Conservation (phyloP, 306 rosid genomes). For the Geum urbanum region DNA sequence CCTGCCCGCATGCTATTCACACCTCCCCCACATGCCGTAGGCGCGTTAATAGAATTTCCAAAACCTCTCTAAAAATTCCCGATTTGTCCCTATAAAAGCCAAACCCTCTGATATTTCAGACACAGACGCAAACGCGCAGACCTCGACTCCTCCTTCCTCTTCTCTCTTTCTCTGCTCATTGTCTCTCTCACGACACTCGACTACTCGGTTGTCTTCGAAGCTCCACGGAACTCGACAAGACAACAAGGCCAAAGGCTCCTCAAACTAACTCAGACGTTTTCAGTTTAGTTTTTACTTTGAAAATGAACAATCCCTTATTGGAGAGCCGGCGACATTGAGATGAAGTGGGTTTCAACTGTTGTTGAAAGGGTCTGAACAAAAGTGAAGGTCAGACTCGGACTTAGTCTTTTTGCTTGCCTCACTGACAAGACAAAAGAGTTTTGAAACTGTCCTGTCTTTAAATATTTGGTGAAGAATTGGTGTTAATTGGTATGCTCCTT, state of each 20-base stretch:
- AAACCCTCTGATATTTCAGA: neutral
- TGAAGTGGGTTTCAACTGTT: neutral
- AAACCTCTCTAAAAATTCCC: slow-evolving; percentile 21
- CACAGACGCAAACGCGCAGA: neutral
- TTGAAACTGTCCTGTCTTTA: slow-evolving; percentile 36
- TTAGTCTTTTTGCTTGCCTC: slow-evolving; percentile 8
- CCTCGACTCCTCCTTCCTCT: neutral
- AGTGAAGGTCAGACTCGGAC: slow-evolving; percentile 41
- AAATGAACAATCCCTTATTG: slow-evolving; percentile 1
- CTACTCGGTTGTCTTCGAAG: neutral
- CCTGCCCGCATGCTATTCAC: neutral
- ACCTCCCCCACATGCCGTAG: neutral
- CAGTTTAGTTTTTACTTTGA: too few relatives aligned
- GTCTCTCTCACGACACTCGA: neutral
- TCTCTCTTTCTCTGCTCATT: neutral
- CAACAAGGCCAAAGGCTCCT: neutral
- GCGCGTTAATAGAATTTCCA: neutral
- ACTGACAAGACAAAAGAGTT: neutral
- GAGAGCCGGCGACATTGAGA: slow-evolving; percentile 32
- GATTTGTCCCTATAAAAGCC: slow-evolving; percentile 8
- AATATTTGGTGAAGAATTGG: slow-evolving; percentile 29
- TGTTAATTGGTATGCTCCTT: slow-evolving; percentile 44
- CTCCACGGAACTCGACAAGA: neutral
- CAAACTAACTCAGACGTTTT: neutral
- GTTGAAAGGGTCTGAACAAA: slow-evolving; percentile 26